A percentile compares a stretch with the other conserved stretches of the same genome.
phyloP scores from a whole-genome alignment of 176 grass and related monocot species.

The Saccharum officinarum region DNA sequence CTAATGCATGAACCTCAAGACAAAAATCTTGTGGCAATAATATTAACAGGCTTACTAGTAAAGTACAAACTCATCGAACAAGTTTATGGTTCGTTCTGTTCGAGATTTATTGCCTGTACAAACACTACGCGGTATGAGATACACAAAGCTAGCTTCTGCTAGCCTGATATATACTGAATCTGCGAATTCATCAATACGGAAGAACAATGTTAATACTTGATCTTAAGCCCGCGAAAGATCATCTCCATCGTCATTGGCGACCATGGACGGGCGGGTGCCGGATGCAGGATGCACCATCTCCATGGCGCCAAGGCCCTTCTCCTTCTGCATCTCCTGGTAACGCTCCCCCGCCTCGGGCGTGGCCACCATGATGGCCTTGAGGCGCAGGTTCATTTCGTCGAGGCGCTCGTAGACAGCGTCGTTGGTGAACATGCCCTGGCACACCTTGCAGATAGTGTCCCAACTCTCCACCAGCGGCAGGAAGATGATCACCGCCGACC shows the following conservation, averaged over 20 bases:
- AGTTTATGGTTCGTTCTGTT: neutral
- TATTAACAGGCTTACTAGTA: neutral
- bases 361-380: slow-evolving; percentile 46
- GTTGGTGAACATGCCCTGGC: slow-evolving; percentile 69
- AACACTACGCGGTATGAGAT: neutral
- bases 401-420: slow-evolving; percentile 46
- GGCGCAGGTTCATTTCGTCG: slow-evolving; percentile 49
- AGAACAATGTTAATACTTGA: neutral
- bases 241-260: neutral
- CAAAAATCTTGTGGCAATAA: too few species aligned
- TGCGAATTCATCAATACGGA: neutral
- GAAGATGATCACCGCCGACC: slow-evolving; percentile 62
- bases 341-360: slow-evolving; percentile 55
- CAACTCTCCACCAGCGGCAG: slow-evolving; percentile 65
- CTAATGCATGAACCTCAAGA: too few species aligned
- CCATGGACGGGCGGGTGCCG: neutral
- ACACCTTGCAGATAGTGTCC: slow-evolving; percentile 57
- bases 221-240: neutral
- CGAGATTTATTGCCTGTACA: neutral
- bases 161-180: neutral
- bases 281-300: slow-evolving; percentile 18
- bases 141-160: neutral
- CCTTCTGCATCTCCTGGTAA: slow-evolving; percentile 24
- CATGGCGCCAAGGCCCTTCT: neutral
- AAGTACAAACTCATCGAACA: neutral